Base-by-base conservation (phyloP, 2,329 filamentous ascomycete species). In the Byssochlamys sp. region DNA sequence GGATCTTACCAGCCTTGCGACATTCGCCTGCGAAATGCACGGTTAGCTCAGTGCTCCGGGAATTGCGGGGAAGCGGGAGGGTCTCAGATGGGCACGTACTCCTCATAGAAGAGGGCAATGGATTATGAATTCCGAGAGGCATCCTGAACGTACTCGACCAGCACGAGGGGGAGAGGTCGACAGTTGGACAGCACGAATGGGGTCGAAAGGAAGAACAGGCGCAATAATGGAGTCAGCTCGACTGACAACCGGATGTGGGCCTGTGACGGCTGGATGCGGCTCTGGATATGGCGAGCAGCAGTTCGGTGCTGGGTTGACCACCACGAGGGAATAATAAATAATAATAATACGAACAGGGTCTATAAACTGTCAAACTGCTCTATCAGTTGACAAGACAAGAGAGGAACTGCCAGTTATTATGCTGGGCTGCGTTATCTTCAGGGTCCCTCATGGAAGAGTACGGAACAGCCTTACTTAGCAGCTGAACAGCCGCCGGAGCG, bases 1-100 rank as follows among this genome's bases (percentile, higher is more conserved):
- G 83, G 69, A 97, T 97, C 80, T 95, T 96, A 71, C 89, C 89
- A 71, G 91, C 94, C 77, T 99, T 99, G 75, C 88, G 94, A 78
- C 94, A 97, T 79, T 99, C 94, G 79, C 90, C 92, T 96, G 75
- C 39, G 39, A 65, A 58, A 53, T 65, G 58, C 25, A 54, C 58
- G 57, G 72, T 74, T 69, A 71, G 67, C 65, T 63, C 59, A 57
- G 58, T 50, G 58, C 58, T 62, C 29, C 62, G 61, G 62, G 52
- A 57, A 68, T 63, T 71, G 70, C 68, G 70, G 71, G 66, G 69
- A 67, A 69, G 61, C 58, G 56, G 60, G 58, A 54, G 53, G 53
- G 53, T 57, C 53, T 56, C 52, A 35, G 58, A 59, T 55, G 56
- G 52, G 58, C 45, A 74, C 76, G 56, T 72, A 78, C 77, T 79